A percentile compares a stretch with the other conserved stretches of the same genome.
Evolutionary conservation across 1,284 basidiomycete species (phyloP).

Genomic region (Termitomyces sp.): DNA sequence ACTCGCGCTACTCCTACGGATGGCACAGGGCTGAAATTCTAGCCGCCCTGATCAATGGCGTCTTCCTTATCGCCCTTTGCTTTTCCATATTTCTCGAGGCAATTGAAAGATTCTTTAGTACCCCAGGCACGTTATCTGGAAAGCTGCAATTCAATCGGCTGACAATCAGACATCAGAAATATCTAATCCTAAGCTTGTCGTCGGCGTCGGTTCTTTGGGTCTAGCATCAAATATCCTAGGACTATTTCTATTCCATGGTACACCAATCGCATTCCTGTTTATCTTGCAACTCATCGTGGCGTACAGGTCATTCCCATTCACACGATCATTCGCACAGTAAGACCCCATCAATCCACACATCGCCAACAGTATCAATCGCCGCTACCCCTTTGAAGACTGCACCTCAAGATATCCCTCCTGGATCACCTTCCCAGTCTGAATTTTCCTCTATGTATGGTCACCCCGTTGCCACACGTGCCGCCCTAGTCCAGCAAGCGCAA

Average conservation of each 20-base stretch:
- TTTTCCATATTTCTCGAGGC: slow-evolving; percentile 96
- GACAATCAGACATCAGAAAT: slow-evolving; percentile 62
- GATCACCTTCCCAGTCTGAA: slow-evolving; percentile 34
- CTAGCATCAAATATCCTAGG: slow-evolving; percentile 91
- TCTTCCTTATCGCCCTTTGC: slow-evolving; percentile 91
- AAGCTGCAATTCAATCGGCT: slow-evolving; percentile 3
- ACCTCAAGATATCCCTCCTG: slow-evolving; percentile 21
- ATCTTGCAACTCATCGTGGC: slow-evolving; percentile 1
- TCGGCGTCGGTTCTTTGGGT: slow-evolving; percentile 88
- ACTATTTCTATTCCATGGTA: slow-evolving; percentile 93
- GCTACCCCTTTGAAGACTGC: slow-evolving; percentile 21
- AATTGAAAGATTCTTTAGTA: slow-evolving; percentile 82
- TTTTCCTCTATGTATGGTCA: slow-evolving; percentile 75
- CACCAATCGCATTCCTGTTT: slow-evolving; percentile 21
- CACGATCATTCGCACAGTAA: slow-evolving; percentile 42
- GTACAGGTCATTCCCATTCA: slow-evolving; percentile 66
- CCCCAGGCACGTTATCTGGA: slow-evolving; percentile 54
- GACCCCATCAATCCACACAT: slow-evolving; percentile 26
- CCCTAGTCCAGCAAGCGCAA: slow-evolving; percentile 83
- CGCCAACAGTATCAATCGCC: slow-evolving; percentile 20
- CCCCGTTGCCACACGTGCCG: slow-evolving; percentile 84
- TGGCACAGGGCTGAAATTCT: slow-evolving; percentile 99
- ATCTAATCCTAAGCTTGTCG: slow-evolving; percentile 80
- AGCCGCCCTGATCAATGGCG: slow-evolving; percentile 92
- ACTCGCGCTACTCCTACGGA: slow-evolving; percentile 82